These are phyloP conservation scores for Straminergon stramineum DNA, from an alignment of 225 moss, liverwort and hornwort genomes.

Conservation along the genomic window DNA sequence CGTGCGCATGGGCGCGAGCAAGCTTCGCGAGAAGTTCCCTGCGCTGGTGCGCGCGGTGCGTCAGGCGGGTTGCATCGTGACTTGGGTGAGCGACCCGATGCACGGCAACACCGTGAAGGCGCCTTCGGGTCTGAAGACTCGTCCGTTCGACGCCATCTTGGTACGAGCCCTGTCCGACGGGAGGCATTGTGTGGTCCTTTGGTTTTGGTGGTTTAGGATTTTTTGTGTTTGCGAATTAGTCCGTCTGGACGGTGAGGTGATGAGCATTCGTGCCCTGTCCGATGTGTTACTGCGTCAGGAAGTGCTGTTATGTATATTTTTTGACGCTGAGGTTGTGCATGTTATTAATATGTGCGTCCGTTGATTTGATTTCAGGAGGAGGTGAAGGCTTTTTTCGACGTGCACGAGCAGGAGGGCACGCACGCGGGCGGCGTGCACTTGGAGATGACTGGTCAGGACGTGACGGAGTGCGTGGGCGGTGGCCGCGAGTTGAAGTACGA, in stretches of 20 bases:
- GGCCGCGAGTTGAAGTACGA: conserved; percentile 53
- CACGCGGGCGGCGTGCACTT: conserved; percentile 75
- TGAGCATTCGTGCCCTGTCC: fast-evolving
- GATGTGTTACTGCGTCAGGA: neutral
- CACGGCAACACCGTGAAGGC: conserved; percentile 89
- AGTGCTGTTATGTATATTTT: neutral
- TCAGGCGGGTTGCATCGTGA: conserved; percentile 56
- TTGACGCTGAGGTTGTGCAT: too few relatives aligned
- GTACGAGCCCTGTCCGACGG: neutral
- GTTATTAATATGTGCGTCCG: neutral
- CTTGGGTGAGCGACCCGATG: conserved; percentile 80
- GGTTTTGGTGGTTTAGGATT: neutral
- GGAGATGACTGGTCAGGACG: conserved; percentile 87
- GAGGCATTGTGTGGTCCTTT: neutral
- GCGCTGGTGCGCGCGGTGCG: conserved; percentile 47
- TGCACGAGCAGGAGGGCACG: conserved; percentile 73
- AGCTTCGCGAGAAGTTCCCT: conserved; percentile 27
- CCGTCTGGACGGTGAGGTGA: neutral
- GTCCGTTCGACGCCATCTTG: conserved; percentile 77
- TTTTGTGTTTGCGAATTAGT: too few relatives aligned
- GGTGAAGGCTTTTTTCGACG: conserved; percentile 73
- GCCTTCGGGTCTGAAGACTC: conserved; percentile 68
- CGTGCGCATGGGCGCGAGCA: conserved; percentile 37
- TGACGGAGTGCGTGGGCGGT: conserved; percentile 81
- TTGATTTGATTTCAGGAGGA: neutral